Evolutionary conservation across 371 early-diverging fungal genomes (phyloP).

Genomic region (Mortierella sp.): DNA sequence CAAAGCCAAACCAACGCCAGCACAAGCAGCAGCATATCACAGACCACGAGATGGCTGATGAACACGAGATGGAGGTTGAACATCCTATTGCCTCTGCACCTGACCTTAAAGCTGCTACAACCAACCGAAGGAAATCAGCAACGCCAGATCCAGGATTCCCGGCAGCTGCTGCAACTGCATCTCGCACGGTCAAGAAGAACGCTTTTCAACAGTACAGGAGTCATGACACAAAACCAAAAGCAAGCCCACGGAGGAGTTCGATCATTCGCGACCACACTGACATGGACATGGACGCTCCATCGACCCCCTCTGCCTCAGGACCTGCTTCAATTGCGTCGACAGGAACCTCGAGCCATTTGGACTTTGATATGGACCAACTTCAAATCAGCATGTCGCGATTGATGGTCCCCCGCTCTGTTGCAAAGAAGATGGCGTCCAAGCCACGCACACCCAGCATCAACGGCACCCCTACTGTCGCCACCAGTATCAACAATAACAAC

Average conservation of each 20-base stretch:
- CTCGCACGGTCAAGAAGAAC: constrained; percentile 23
- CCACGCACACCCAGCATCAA: background rate
- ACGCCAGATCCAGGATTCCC: background rate
- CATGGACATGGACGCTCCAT: constrained; percentile 15
- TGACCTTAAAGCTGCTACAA: background rate
- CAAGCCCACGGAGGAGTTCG: background rate
- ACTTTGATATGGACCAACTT: constrained; percentile 48
- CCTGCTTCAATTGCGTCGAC: background rate
- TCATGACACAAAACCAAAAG: background rate
- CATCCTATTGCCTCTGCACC: background rate
- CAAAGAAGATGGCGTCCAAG: constrained; percentile 21
- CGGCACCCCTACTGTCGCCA: background rate
- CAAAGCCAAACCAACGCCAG: constrained; percentile 9
- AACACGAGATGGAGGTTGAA: constrained; percentile 32
- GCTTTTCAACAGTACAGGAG: constrained; percentile 34
- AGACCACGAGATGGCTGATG: background rate
- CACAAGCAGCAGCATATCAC: background rate
- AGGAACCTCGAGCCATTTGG: background rate
- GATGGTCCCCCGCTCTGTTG: constrained; percentile 52
- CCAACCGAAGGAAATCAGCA: background rate
- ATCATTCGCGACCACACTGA: background rate
- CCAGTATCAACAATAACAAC: background rate
- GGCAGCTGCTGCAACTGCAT: background rate
- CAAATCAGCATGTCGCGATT: constrained; percentile 41
- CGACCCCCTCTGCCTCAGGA: background rate